Base-by-base conservation (phyloP, 2,329 filamentous ascomycete genomes). In the Lojkania enalia region DNA sequence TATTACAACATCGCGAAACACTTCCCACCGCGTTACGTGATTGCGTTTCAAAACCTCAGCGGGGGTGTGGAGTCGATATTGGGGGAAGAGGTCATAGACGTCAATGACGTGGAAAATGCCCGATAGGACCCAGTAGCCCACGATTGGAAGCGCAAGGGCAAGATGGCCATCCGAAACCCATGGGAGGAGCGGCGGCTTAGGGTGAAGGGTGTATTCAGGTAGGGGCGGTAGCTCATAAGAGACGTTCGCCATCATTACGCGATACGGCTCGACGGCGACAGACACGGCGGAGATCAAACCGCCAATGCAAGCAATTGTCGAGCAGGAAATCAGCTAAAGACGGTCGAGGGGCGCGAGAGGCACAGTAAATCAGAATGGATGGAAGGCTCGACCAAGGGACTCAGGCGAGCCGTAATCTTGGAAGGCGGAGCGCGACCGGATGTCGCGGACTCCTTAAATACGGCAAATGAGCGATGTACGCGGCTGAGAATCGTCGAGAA, bases 51-150 rank as follows among this genome's bases (percentile, higher is more conserved):
- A 69, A 52, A 97, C 87, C 71, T 97, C 92, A 40, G 90, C 90
- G 12, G 94, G 94, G 0, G 94, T 97, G 73, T 99, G 94, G 31
- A 99, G 79, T 52, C 94, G 87, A 73, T 97, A 96, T 61, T 95
- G 83, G 14, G 91, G 86, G 69, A 92, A 95, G 27, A 92, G 75
- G 69, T 96, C 89, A 72, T 85, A 85, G 46, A 84, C 77, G 72
- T 99, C 94, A 63, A 97, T 84, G 57, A 85, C 65, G 76, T 97
- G 92, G 75, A 95, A 99, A 66, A 92, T 74, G 67, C 88, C 73
- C 15, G 92, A 97, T 21, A 95, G 74, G 16, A 75, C 72, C 94
- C 94, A 99, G 79, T 99, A 99, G 46, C 86, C 87, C 59, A 89
- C 67, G 49, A 96, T 80, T 20, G 91, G 91, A 12, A 87, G 75